A percentile compares a stretch with the other conserved stretches of the same genome.
These are phyloP conservation scores for Dendrobium chrysotoxum DNA, from an alignment of 106 monocot genomes.

Conservation along the genomic window DNA sequence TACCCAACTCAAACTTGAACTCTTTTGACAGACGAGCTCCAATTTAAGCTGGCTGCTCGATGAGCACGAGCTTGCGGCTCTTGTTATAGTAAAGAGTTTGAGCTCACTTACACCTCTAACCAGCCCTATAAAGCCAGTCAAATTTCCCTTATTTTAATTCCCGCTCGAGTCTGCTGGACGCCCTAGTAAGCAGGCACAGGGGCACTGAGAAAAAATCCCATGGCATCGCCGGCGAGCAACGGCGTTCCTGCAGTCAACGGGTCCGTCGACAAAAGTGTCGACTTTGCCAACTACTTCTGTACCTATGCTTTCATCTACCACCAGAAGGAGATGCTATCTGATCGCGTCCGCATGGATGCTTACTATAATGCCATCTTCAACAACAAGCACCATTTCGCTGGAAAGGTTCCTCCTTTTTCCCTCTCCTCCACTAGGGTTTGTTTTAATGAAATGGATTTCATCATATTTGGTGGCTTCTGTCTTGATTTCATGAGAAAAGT, in stretches of 20 bases:
- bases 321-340: slow-evolving; percentile 99
- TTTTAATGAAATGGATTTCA: neutral
- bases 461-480: neutral
- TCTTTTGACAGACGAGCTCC: too few species aligned
- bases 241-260: neutral
- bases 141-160: neutral
- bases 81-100: too few species aligned
- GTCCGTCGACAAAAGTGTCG: slow-evolving; percentile 57
- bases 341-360: slow-evolving; percentile 94
- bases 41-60: too few species aligned
- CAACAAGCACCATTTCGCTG: slow-evolving; percentile 75
- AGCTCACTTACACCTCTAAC: too few species aligned
- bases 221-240: slow-evolving; percentile 2
- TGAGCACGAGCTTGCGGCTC: too few species aligned
- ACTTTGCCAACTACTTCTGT: slow-evolving; percentile 98
- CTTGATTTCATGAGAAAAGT: neutral
- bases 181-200: neutral
- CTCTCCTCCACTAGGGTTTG: neutral
- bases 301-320: slow-evolving; percentile 93
- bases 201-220: neutral
- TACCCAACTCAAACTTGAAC: too few species aligned
- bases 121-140: too few species aligned
- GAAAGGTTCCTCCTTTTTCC: slow-evolving; percentile 40
- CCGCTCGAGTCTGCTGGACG: neutral
- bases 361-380: slow-evolving; percentile 77